Conservation (phyloP, 2,329 filamentous ascomycete genomes). For the Aspergillus sp. region DNA sequence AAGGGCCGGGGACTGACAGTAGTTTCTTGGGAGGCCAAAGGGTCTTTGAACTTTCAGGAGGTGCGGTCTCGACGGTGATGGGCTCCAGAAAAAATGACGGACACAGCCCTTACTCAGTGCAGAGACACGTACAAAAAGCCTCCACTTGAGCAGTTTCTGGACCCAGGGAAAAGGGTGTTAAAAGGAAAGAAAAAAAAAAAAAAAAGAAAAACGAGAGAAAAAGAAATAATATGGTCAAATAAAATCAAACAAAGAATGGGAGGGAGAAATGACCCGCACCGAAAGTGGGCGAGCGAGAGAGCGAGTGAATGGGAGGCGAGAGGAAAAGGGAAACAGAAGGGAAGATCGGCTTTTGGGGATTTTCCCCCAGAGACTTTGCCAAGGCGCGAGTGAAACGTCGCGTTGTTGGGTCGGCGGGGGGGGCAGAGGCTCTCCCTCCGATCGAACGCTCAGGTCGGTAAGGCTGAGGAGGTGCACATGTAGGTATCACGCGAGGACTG, state of each 20-base stretch:
- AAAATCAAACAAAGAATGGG: neutral
- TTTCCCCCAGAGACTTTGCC: slow-evolving; percentile 12
- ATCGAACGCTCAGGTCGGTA: slow-evolving; percentile 18
- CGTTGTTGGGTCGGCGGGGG: slow-evolving; percentile 13
- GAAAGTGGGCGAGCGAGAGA: slow-evolving; percentile 6
- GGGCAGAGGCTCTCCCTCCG: slow-evolving; percentile 17
- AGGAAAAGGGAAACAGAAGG: neutral
- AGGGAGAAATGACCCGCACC: neutral
- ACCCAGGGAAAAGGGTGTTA: neutral
- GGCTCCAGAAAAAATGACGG: slow-evolving; percentile 2
- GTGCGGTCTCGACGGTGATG: slow-evolving; percentile 7
- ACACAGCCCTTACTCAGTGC: neutral
- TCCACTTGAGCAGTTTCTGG: slow-evolving; percentile 9
- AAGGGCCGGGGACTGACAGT: neutral
- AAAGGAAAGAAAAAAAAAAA: neutral
- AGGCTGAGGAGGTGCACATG: slow-evolving; percentile 17
- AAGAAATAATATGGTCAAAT: neutral
- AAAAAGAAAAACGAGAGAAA: neutral
- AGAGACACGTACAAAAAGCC: slow-evolving; percentile 13
- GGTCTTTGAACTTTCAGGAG: slow-evolving; percentile 10
- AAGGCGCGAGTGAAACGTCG: slow-evolving; percentile 23
- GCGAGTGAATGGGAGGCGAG: slow-evolving; percentile 4
- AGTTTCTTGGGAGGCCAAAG: too few relatives aligned
- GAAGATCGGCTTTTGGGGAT: neutral
- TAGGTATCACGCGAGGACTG: neutral